phyloP scores from a whole-genome alignment of 2,329 filamentous ascomycete species.

The Eutypa lata region DNA sequence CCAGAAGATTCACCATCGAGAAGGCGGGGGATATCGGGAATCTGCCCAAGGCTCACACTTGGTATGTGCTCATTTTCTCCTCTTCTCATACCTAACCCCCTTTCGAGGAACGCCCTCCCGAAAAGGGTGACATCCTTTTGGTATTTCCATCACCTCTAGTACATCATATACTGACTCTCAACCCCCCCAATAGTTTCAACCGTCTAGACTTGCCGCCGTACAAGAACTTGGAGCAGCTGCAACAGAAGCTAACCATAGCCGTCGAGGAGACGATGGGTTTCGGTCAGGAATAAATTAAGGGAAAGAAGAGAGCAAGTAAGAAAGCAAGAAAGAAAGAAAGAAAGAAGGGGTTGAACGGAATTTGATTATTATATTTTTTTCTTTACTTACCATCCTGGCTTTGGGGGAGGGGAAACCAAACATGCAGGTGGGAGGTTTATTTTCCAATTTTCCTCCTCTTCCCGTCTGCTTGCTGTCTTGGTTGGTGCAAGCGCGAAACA shows the following conservation, averaged over 20 bases:
- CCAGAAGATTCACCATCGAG: constrained; percentile 94
- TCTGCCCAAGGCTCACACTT: constrained; percentile 95
- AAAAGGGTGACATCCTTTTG: too few relatives aligned
- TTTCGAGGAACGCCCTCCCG: constrained; percentile 1
- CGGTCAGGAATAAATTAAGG: constrained; percentile 76
- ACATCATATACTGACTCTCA: constrained; percentile 20
- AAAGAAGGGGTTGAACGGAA: neutral
- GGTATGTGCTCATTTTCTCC: constrained; percentile 60
- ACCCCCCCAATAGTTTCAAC: constrained; percentile 69
- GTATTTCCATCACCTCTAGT: too few relatives aligned
- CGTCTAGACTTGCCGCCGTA: constrained; percentile 93
- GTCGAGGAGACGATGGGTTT: constrained; percentile 99
- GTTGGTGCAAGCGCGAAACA: neutral
- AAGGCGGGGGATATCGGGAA: constrained; percentile 91
- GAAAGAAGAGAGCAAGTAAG: neutral
- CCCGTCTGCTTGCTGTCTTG: neutral
- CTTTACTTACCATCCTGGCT: neutral
- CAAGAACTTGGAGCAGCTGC: constrained; percentile 80
- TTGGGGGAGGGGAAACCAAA: too few relatives aligned
- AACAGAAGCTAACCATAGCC: constrained; percentile 89
- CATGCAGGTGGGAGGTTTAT: too few relatives aligned
- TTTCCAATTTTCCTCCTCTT: neutral
- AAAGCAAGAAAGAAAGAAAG: neutral
- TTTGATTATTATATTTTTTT: too few relatives aligned
- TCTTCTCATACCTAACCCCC: neutral